Percentiles rank a stretch among this genome's conserved stretches.
Conservation (phyloP, 2,329 filamentous ascomycete species). For the Rhinocladiella similis region DNA sequence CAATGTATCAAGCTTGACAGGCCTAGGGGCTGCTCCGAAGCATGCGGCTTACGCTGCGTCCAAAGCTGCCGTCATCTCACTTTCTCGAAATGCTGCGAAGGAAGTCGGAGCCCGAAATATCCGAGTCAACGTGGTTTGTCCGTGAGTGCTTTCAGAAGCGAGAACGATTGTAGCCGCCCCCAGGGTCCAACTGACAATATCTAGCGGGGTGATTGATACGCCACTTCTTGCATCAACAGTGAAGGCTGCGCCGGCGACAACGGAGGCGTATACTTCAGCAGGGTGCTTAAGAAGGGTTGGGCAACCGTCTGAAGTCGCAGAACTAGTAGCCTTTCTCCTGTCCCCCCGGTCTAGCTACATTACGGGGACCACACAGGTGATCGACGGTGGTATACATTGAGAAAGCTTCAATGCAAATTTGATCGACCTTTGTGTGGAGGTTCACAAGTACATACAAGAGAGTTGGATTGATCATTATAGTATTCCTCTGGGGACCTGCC, state of each 20-base stretch:
- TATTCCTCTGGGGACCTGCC: no score
- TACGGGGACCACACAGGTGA: background rate
- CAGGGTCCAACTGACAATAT: no score
- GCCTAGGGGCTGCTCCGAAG: conserved; percentile 35
- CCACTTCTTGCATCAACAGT: background rate
- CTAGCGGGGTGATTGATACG: background rate
- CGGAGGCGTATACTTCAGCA: no score
- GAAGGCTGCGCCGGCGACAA: no score
- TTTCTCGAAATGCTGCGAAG: conserved; percentile 48
- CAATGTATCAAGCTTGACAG: conserved; percentile 43
- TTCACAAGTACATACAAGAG: no score
- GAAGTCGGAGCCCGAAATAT: conserved; percentile 36
- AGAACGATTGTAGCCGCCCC: no score
- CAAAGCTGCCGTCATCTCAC: conserved; percentile 59
- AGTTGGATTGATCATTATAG: no score
- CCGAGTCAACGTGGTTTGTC: conserved; percentile 37
- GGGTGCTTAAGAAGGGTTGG: conserved; percentile 4
- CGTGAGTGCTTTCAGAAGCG: conserved; percentile 15
- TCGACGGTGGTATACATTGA: no score
- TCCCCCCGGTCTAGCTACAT: background rate
- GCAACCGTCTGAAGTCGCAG: background rate
- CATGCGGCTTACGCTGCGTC: conserved; percentile 45
- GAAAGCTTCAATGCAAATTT: no score
- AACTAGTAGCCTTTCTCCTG: background rate
- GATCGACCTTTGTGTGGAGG: no score